Base-by-base conservation (phyloP, 1,284 basidiomycete genomes). In the Cryptococcus sp. region DNA sequence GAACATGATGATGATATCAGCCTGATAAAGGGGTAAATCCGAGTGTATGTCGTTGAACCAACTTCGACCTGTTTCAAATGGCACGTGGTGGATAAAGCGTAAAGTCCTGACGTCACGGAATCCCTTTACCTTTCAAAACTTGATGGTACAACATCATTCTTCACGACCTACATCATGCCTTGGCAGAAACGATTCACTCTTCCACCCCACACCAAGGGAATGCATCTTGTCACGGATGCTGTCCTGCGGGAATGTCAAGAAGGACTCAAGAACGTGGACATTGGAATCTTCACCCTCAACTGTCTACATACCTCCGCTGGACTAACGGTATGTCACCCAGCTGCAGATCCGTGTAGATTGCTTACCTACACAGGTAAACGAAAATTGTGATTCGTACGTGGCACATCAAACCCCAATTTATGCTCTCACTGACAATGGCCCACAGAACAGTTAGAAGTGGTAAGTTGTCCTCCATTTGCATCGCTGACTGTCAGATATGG, bases 291-390 rank as follows among this genome's bases (percentile, higher is more conserved):
- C 48, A 76, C 72, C 40, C 63, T 78, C 31, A 75, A 75, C 65
- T 91, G 90, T 64, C 84, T 93, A 72, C 91, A 96, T 72, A 96
- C 91, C 1, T 90, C 87, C 44, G 89, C 89, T 23, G 91, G 87
- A 1, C 76, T 96, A 62, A 91, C 87, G 0, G 78, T 94, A 57
- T 91, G 93, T 74, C 67, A 88, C 74, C 63, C 7, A 9, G 2
- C 37, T 9, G 31, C 51, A 42, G n/a, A 24, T 18, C 13, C n/a
- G n/a, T 43, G n/a, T 34, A 0, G 42, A 53, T 23, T 46, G 45
- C 45, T 24, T 25, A 25, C 34, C 10, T 23, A n/a, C 42, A 1
- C 40, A 73, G 70, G 61, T 73, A 2, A 73, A 73, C 54, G 71
- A 73, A 53, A 73, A 73, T 41, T 65, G 58, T 47, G 62, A 66